These are phyloP conservation scores for Candida ortonii DNA, from an alignment of 805 yeast genomes.

Conservation along the genomic window DNA sequence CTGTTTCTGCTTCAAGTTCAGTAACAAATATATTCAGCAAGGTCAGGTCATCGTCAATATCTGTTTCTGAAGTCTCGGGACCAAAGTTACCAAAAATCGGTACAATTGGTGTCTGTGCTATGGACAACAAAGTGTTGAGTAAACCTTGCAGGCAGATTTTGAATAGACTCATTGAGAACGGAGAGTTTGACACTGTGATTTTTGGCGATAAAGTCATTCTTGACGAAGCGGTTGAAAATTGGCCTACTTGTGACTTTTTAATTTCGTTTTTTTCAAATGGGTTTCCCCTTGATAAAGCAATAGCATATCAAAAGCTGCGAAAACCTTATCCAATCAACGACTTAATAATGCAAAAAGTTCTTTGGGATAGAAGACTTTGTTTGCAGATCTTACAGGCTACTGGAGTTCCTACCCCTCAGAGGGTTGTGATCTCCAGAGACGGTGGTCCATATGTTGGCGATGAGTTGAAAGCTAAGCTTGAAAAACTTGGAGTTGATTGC, in stretches of 20 bases:
- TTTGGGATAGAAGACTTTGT: slow-evolving; percentile 97
- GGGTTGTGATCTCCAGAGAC: slow-evolving; percentile 89
- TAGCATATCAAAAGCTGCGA: slow-evolving; percentile 80
- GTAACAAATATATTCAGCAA: slow-evolving; percentile 15
- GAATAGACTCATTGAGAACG: slow-evolving; percentile 82
- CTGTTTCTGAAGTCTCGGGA: slow-evolving; percentile 40
- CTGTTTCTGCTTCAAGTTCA: slow-evolving; percentile 18
- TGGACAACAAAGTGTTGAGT: slow-evolving; percentile 94
- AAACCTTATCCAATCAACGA: slow-evolving; percentile 91
- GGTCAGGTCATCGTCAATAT: slow-evolving; percentile 30
- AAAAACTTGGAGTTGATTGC: slow-evolving; percentile 57
- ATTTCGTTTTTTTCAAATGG: slow-evolving; percentile 94
- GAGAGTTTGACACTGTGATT: slow-evolving; percentile 94
- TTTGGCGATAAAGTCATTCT: slow-evolving; percentile 96
- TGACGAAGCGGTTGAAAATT: slow-evolving; percentile 89
- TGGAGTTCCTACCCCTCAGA: slow-evolving; percentile 83
- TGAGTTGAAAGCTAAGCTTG: slow-evolving; percentile 58
- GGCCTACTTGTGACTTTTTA: slow-evolving; percentile 98
- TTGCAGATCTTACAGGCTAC: slow-evolving; percentile 73
- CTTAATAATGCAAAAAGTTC: slow-evolving; percentile 80
- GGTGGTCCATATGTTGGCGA: slow-evolving; percentile 90
- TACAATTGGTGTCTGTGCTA: slow-evolving; percentile 96
- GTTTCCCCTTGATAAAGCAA: slow-evolving; percentile 94
- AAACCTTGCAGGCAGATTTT: slow-evolving; percentile 93
- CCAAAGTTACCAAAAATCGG: slow-evolving; percentile 72